These are phyloP conservation scores for Psilocybe cubensis DNA, from an alignment of 768 basidiomycete genomes.

Conservation along the genomic window DNA sequence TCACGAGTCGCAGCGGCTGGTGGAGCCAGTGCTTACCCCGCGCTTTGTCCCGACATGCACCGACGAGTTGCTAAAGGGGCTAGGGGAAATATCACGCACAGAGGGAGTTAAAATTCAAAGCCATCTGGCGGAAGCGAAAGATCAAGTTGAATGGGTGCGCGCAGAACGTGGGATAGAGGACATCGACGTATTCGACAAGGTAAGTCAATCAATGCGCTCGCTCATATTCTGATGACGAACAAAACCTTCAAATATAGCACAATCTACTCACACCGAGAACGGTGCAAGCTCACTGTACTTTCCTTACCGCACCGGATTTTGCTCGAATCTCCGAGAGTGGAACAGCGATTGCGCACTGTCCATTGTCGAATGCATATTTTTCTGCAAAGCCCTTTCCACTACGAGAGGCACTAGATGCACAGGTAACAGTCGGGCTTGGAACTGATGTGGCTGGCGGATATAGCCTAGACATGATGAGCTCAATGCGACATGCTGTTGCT, in stretches of 20 bases:
- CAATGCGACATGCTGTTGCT: conserved; percentile 81
- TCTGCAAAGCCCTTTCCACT: conserved; percentile 70
- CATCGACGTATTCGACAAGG: conserved; percentile 75
- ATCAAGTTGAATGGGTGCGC: conserved; percentile 75
- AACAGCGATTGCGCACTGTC: conserved; percentile 83
- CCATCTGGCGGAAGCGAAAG: conserved; percentile 81
- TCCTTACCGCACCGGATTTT: conserved; percentile 58
- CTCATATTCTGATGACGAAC: neutral
- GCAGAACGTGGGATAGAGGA: conserved; percentile 65
- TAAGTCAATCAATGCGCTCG: conserved; percentile 25
- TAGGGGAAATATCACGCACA: conserved; percentile 56
- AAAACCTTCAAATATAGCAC: conserved; percentile 40
- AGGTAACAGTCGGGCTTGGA: conserved; percentile 79
- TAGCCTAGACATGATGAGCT: conserved; percentile 71
- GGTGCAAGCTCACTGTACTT: conserved; percentile 91
- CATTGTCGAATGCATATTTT: conserved; percentile 88
- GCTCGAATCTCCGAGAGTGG: conserved; percentile 49
- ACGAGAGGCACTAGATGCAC: conserved; percentile 67
- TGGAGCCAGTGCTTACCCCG: conserved; percentile 86
- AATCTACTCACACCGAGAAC: conserved; percentile 65
- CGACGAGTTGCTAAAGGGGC: conserved; percentile 62
- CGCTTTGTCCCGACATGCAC: conserved; percentile 92
- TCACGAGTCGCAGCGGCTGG: conserved; percentile 50
- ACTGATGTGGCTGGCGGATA: conserved; percentile 91
- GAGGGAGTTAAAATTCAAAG: conserved; percentile 68